Base-by-base conservation (phyloP, 2,329 filamentous ascomycete genomes). In the Penicillium sp. region DNA sequence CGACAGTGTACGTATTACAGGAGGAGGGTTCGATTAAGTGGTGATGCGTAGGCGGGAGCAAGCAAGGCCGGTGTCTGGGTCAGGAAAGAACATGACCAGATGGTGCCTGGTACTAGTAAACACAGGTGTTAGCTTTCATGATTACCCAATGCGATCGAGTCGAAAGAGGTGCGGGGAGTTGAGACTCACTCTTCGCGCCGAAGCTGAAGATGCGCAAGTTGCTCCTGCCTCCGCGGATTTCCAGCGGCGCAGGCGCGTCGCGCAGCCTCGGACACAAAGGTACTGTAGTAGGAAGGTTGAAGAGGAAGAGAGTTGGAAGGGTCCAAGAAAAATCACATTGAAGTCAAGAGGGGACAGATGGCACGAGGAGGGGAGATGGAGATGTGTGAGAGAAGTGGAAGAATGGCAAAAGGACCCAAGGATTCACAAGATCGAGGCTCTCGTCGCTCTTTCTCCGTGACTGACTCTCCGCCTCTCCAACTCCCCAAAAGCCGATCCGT, bases 401-500 rank as follows among this genome's bases (percentile, higher is more conserved):
- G 45, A 19, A 48, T 6, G 25, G 30, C 19, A 11, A 48, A 28
- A 48, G 45, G 6, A 6, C 6, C 40, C 40, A 22, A 28, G 14
- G 43, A n/a, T 28, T 25, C 43, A 46, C 6, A 28, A 28, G 7
- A 25, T 6, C 22, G 13, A 26, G 6, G 16, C 14, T 48, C 26
- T 28, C 6, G 7, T 16, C 30, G 19, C 7, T 22, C n/a, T 43
- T 11, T 13, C 38, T 40, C 13, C 19, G n/a, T 19, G 40, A 25
- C 40, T 43, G n/a, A 8, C 19, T 10, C 40, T 43, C 40, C 40
- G n/a, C 40, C 35, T 37, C 35, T 37, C 35, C 35, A 14, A 35
- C n/a, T 8, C 25, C 6, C 26, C 48, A 35, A 35, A 19, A 52
- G 49, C n/a, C 49, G 49, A 52, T 52, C 49, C 22, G 58, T 59